phyloP scores from a whole-genome alignment of 306 rosid species.

The Medicago ruthenica region DNA sequence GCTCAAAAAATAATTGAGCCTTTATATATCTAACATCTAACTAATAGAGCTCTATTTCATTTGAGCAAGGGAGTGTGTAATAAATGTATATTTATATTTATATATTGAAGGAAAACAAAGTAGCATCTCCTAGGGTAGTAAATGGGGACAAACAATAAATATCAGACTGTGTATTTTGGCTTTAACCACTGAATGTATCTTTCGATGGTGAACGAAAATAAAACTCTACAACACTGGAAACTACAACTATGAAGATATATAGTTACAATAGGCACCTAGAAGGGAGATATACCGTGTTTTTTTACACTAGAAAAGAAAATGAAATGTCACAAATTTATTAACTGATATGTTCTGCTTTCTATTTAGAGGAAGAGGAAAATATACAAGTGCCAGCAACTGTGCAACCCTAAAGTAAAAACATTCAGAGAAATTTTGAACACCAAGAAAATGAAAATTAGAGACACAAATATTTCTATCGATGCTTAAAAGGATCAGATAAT shows the following conservation, averaged over 20 bases:
- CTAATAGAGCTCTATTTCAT: neutral
- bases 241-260: too few relatives aligned
- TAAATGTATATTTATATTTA: neutral
- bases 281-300: neutral
- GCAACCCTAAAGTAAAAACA: too few relatives aligned
- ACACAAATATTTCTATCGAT: neutral
- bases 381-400: too few relatives aligned
- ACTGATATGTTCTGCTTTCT: neutral
- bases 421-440: neutral
- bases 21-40: neutral
- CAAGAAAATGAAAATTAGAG: neutral
- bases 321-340: neutral
- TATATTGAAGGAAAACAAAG: too few relatives aligned
- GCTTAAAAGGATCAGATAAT: conserved; percentile 1
- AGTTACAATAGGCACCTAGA: too few relatives aligned
- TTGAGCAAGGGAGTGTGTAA: neutral
- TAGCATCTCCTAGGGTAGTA: too few relatives aligned
- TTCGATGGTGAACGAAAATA: too few relatives aligned
- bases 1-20: neutral
- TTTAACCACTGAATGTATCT: too few relatives aligned
- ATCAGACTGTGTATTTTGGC: too few relatives aligned
- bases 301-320: neutral
- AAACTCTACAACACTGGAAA: too few relatives aligned
- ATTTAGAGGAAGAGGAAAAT: neutral
- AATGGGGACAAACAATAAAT: too few relatives aligned